Conservation (phyloP, 108 stramenopile species). For the Skeletonema tropicum region DNA sequence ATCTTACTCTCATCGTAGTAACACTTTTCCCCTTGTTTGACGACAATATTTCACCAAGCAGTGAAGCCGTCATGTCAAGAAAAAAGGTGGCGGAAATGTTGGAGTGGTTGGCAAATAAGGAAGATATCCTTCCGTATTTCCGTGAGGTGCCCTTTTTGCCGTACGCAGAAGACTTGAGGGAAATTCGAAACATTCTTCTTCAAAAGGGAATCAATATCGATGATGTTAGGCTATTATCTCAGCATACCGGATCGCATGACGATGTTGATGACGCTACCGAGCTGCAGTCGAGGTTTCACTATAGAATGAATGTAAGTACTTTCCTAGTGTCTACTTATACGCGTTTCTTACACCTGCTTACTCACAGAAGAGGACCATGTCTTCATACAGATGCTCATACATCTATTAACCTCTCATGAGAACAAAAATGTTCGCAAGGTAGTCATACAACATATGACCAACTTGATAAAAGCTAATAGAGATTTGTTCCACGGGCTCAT, state of each 20-base stretch:
- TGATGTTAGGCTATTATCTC: conserved; percentile 56
- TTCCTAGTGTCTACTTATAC: not conserved
- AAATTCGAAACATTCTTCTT: conserved; percentile 52
- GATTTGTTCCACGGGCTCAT: conserved; percentile 66
- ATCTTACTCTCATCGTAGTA: conserved; percentile 79
- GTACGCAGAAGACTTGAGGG: conserved; percentile 40
- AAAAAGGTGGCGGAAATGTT: conserved; percentile 63
- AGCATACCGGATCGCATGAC: conserved; percentile 27
- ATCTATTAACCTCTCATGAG: conserved; percentile 57
- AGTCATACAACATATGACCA: conserved; percentile 65
- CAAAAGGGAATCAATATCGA: conserved; percentile 77
- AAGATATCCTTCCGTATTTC: conserved; percentile 55
- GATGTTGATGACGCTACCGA: conserved; percentile 12
- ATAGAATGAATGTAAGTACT: conserved; percentile 39
- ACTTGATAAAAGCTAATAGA: conserved; percentile 74
- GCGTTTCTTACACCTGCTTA: not conserved
- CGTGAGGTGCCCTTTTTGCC: conserved; percentile 83
- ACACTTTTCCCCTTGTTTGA: conserved; percentile 76
- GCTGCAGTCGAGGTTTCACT: conserved; percentile 38
- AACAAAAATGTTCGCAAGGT: conserved; percentile 76
- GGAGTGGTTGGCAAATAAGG: conserved; percentile 55
- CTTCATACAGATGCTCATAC: conserved; percentile 24
- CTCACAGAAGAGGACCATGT: not conserved
- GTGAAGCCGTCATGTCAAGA: conserved; percentile 29
- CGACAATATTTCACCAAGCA: conserved; percentile 8